phyloP scores from a whole-genome alignment of 2,329 filamentous ascomycete genomes.

The Fusarium globosum region DNA sequence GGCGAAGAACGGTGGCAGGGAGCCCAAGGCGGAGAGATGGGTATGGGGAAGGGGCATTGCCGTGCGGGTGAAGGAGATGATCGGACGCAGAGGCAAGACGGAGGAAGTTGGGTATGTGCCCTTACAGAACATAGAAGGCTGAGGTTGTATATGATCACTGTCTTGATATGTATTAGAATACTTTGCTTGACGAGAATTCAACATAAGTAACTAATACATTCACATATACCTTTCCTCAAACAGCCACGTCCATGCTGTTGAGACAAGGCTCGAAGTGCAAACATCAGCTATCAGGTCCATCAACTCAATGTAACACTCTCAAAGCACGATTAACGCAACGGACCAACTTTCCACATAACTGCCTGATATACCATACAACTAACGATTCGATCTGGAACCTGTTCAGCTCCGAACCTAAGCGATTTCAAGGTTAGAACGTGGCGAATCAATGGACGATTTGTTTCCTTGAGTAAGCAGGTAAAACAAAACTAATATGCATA shows the following conservation, averaged over 20 bases:
- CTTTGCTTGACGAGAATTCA: too few relatives aligned
- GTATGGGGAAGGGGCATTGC: conserved; percentile 54
- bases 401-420: too few relatives aligned
- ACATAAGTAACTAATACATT: too few relatives aligned
- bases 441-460: rapidly evolving
- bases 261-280: not conserved
- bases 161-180: not conserved
- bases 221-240: too few relatives aligned
- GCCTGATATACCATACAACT: too few relatives aligned
- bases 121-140: conserved; percentile 45
- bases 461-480: too few relatives aligned
- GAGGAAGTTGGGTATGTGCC: conserved; percentile 70
- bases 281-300: not conserved
- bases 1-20: conserved; percentile 48
- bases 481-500: not conserved
- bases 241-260: not conserved
- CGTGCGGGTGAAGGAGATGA: conserved; percentile 55
- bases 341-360: too few relatives aligned
- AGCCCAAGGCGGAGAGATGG: not conserved
- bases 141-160: rapidly evolving
- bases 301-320: not conserved
- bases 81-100: conserved; percentile 51
- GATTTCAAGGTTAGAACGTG: too few relatives aligned
- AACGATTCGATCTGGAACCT: too few relatives aligned
- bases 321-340: not conserved